Base-by-base conservation (phyloP, 179 eudicot species). In the Carnegiea gigantea region DNA sequence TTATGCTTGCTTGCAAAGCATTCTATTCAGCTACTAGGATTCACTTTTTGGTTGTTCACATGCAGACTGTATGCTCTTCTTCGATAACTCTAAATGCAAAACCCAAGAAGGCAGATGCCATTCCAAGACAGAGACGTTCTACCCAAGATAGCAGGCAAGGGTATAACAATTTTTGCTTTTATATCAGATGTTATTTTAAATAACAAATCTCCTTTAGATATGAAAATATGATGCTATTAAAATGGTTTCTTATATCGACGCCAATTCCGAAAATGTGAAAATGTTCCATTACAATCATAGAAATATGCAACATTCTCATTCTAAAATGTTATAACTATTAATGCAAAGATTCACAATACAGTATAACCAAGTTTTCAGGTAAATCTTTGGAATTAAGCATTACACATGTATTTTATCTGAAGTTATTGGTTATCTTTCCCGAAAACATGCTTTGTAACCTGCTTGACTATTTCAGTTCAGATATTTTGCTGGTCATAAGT, bases 111-210 rank as follows among this genome's bases (percentile, higher is more conserved):
- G 74, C 82, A 2, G 97, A 92, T 48, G 28, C 88, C 40, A 76
- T 76, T 72, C 85, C 91, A 36, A 92, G 82, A 84, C 92, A 70
- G 79, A 88, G 81, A 85, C 95, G 93, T 81, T 82, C 92, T 77
- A 72, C 91, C 80, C 90, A 90, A 79, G 90, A 89, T 81, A 87
- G 79, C 88, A 90, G 83, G 83, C 92, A 87, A 82, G 87, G 93
- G 98, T 94, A 92, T 46, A 83, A 76, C 76, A 72, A 33, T 36
- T 75, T 40, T 54, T 43, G 8, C 26, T 36, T 82, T 85, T 48
- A 75, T 43, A 20, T 21, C 40, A 4, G 65, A 18, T 75, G 33
- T 78, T 75, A 72, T 44, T 9, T 40, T 40, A 75, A 83, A 12
- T 17, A 64, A 5, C 49, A 36, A 54, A 67, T 67, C 20, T 70